A percentile compares a stretch with the other conserved stretches of the same genome.
phyloP scores from a whole-genome alignment of 345 rosid genomes.

The Brassica carinata region DNA sequence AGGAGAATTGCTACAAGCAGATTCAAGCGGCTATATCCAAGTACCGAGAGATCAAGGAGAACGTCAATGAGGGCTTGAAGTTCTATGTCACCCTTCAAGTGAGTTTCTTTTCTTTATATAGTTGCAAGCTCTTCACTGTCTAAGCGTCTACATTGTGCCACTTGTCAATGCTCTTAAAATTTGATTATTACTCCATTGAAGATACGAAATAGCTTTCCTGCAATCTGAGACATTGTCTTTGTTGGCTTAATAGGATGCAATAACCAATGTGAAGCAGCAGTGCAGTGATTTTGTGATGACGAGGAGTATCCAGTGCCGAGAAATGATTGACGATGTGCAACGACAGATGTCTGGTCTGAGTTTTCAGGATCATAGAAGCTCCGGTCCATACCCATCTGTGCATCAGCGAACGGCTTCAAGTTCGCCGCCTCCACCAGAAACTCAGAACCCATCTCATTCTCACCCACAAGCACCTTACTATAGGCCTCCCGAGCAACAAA shows the following conservation, averaged over 20 bases:
- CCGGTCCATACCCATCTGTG: conserved; percentile 67
- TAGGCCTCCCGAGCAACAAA: conserved; percentile 69
- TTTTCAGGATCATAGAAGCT: conserved; percentile 77
- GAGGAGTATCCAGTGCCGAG: conserved; percentile 92
- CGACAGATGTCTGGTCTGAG: conserved; percentile 84
- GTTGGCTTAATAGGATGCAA: conserved; percentile 71
- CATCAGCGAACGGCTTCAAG: conserved; percentile 60
- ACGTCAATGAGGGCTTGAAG: conserved; percentile 92
- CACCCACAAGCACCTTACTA: conserved; percentile 61
- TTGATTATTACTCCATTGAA: not conserved
- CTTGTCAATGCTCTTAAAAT: conserved; percentile 10
- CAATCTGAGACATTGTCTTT: conserved; percentile 23
- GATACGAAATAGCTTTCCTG: conserved; percentile 11
- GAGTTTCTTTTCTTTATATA: conserved; percentile 21
- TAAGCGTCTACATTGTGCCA: not conserved
- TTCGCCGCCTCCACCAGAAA: conserved; percentile 52
- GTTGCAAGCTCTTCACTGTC: conserved; percentile 14
- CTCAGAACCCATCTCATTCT: conserved; percentile 50
- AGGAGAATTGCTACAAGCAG: conserved; percentile 91
- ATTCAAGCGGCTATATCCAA: conserved; percentile 91
- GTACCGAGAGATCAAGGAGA: conserved; percentile 92
- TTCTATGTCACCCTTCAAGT: conserved; percentile 99
- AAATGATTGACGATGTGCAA: conserved; percentile 97
- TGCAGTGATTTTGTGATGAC: conserved; percentile 98
- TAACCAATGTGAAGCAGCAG: conserved; percentile 93